Percentiles rank a stretch among this genome's conserved stretches.
Conservation (phyloP, 106 monocot species). For the Alisma plantagoaquatica region DNA sequence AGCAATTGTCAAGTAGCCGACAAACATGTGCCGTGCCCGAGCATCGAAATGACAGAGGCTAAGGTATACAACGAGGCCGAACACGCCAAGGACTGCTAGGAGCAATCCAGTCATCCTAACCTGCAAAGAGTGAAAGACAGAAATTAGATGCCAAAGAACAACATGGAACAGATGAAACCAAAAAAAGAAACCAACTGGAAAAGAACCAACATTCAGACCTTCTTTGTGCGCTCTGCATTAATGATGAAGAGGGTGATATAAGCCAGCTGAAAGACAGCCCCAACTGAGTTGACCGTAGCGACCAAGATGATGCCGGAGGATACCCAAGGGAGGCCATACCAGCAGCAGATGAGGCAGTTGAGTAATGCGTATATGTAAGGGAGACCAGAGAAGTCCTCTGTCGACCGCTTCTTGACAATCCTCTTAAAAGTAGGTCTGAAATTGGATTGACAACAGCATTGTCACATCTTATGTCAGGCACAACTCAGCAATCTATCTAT, state of each 20-base stretch:
- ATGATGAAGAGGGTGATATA: constrained; percentile 62
- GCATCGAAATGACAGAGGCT: constrained; percentile 48
- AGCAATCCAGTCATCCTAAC: constrained; percentile 57
- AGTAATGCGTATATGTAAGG: constrained; percentile 62
- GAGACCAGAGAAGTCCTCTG: constrained; percentile 87
- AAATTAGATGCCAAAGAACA: background rate
- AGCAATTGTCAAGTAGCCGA: constrained; percentile 80
- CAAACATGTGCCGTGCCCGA: constrained; percentile 35
- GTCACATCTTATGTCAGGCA: background rate
- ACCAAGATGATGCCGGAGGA: constrained; percentile 68
- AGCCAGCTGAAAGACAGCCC: constrained; percentile 66
- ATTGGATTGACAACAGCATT: no score
- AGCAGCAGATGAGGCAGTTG: constrained; percentile 81
- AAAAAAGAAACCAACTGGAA: background rate
- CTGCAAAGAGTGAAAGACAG: constrained; percentile 28
- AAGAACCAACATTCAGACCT: no score
- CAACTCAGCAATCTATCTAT: no score
- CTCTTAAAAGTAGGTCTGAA: constrained; percentile 74
- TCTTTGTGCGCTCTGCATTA: constrained; percentile 34
- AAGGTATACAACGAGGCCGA: constrained; percentile 45
- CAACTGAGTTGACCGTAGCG: constrained; percentile 80
- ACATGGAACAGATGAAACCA: background rate
- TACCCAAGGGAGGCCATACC: constrained; percentile 85
- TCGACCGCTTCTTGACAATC: constrained; percentile 60
- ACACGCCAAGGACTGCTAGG: constrained; percentile 29